Conservation (phyloP, 129 eudicot species). For the Logfia minima region DNA sequence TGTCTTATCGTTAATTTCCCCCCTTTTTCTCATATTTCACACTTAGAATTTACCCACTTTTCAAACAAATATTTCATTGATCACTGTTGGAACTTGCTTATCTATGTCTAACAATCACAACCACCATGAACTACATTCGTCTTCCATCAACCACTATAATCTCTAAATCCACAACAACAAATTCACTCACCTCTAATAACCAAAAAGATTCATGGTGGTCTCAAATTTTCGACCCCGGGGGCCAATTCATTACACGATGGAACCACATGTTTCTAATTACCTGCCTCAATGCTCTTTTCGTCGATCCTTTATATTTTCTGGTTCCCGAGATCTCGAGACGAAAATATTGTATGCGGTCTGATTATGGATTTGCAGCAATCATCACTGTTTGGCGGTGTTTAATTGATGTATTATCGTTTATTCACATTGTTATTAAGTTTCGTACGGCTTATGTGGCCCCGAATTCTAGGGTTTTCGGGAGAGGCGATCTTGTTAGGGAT, state of each 20-base stretch:
- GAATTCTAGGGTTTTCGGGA: constrained; percentile 67
- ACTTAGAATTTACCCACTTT: not conserved
- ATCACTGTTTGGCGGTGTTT: constrained; percentile 56
- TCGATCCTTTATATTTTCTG: constrained; percentile 78
- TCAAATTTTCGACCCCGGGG: constrained; percentile 67
- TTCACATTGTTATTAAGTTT: constrained; percentile 70
- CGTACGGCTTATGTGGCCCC: constrained; percentile 68
- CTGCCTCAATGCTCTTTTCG: constrained; percentile 66
- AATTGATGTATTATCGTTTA: constrained; percentile 56
- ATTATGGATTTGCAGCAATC: constrained; percentile 39
- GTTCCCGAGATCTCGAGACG: constrained; percentile 47
- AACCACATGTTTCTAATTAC: constrained; percentile 64
- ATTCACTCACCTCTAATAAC: constrained; percentile 29
- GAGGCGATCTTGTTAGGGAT: constrained; percentile 78
- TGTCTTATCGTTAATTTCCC: constrained; percentile 24
- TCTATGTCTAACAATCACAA: not conserved
- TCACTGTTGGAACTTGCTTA: too few species aligned
- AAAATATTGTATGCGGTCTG: constrained; percentile 50
- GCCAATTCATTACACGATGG: constrained; percentile 70
- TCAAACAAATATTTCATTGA: too few species aligned
- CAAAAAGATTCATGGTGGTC: constrained; percentile 47
- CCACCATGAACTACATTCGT: constrained; percentile 24
- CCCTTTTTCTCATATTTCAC: constrained; percentile 18
- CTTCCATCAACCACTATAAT: constrained; percentile 37
- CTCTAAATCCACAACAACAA: constrained; percentile 28